Conservation (phyloP, 257 asterid genomes). For the Solanum virginianum region DNA sequence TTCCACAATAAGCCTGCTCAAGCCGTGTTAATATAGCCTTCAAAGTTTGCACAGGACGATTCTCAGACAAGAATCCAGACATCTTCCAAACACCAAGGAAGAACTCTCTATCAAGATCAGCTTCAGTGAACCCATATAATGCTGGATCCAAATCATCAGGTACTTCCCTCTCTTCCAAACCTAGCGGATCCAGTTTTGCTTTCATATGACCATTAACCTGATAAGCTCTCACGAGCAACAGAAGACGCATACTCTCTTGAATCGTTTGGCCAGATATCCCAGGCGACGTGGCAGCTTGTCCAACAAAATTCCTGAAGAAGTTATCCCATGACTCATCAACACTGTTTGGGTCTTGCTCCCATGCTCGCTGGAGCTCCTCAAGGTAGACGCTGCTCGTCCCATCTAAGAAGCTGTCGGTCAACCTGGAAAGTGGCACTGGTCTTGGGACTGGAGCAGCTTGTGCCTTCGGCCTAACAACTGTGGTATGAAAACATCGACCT, state of each 20-base stretch:
- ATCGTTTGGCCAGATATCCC: constrained; percentile 26
- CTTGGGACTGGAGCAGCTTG: constrained; percentile 22
- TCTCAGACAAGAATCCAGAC: constrained; percentile 22
- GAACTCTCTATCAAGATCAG: constrained; percentile 22
- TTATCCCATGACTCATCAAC: constrained; percentile 28
- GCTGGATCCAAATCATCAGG: constrained; percentile 23
- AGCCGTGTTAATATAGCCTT: constrained; percentile 13
- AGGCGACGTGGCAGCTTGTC: constrained; percentile 23
- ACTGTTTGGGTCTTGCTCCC: constrained; percentile 25
- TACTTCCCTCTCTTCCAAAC: constrained; percentile 8
- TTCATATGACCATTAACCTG: constrained; percentile 26
- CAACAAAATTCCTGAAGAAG: constrained; percentile 25
- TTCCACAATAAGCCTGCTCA: constrained; percentile 24
- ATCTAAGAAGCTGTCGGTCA: constrained; percentile 23
- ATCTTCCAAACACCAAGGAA: constrained; percentile 23
- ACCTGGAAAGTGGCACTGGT: constrained; percentile 21
- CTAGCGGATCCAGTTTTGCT: constrained; percentile 22
- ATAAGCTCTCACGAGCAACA: constrained; percentile 19
- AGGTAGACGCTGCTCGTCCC: constrained; percentile 28
- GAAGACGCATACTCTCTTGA: constrained; percentile 23
- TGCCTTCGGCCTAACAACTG: constrained; percentile 8
- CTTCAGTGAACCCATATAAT: constrained; percentile 19
- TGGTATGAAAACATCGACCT: constrained; percentile 6
- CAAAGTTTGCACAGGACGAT: constrained; percentile 26
- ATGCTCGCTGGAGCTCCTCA: constrained; percentile 29